phyloP scores from a whole-genome alignment of 345 rosid species.

The Lagerstroemia speciosa region DNA sequence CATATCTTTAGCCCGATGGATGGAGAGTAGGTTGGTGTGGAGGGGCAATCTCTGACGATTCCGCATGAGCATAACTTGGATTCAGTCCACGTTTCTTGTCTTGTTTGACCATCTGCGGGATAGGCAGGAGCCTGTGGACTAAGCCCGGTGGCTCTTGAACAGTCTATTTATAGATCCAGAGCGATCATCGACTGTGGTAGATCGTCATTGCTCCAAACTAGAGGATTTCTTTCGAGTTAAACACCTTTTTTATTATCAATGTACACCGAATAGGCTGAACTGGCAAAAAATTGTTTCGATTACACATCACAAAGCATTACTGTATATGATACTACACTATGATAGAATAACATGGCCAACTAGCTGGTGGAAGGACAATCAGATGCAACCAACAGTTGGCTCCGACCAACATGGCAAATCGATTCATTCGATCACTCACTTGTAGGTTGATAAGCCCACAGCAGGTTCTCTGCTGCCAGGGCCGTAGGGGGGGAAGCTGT shows the following conservation, averaged over 20 bases:
- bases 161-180: no score
- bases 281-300: background rate
- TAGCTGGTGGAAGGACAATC: background rate
- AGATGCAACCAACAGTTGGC: background rate
- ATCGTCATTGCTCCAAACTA: background rate
- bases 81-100: no score
- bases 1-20: no score
- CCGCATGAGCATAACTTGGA: no score
- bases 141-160: no score
- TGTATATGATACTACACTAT: background rate
- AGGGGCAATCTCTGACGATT: no score
- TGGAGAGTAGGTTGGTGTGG: no score
- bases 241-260: background rate
- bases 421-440: slow-evolving; percentile 27
- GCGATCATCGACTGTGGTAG: no score
- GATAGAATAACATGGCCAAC: background rate
- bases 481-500: slow-evolving; percentile 41
- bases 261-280: background rate
- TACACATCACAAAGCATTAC: background rate
- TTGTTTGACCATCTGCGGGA: no score
- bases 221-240: background rate
- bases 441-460: slow-evolving; percentile 52
- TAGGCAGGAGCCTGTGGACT: no score
- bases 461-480: slow-evolving; percentile 24
- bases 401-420: background rate